These are phyloP conservation scores for Agaricus blazei DNA, from an alignment of 768 basidiomycete species.

Conservation along the genomic window DNA sequence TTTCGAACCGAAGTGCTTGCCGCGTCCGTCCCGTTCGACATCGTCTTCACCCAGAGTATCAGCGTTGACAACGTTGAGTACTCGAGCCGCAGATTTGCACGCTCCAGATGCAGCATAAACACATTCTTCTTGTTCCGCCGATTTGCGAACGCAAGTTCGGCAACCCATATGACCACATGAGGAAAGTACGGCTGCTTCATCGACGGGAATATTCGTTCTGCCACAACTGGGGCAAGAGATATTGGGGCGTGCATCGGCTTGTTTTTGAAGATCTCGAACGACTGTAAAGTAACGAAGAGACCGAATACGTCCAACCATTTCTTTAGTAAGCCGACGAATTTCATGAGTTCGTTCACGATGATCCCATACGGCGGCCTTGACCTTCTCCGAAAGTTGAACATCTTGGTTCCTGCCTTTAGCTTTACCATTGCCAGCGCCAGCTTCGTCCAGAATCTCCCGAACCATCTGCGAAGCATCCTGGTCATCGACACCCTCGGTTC, in stretches of 20 bases:
- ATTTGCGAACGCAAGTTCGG: slow-evolving; percentile 60
- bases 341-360: slow-evolving; percentile 86
- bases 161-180: slow-evolving; percentile 93
- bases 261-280: slow-evolving; percentile 83
- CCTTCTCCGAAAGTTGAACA: slow-evolving; percentile 45
- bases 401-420: slow-evolving; percentile 52
- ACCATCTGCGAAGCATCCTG: slow-evolving; percentile 66
- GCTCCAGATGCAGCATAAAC: slow-evolving; percentile 63
- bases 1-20: slow-evolving; percentile 80
- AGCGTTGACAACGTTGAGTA: slow-evolving; percentile 78
- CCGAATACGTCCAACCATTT: slow-evolving; percentile 84
- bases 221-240: slow-evolving; percentile 63
- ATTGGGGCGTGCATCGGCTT: slow-evolving; percentile 51
- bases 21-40: slow-evolving; percentile 61
- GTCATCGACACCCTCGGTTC: slow-evolving; percentile 73
- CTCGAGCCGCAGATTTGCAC: slow-evolving; percentile 77
- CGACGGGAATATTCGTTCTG: slow-evolving; percentile 48
- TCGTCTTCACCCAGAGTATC: slow-evolving; percentile 80
- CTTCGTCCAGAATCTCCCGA: slow-evolving; percentile 54
- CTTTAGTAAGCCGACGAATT: slow-evolving; percentile 79
- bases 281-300: slow-evolving; percentile 91
- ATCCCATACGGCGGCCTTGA: slow-evolving; percentile 66
- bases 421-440: slow-evolving; percentile 43
- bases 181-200: slow-evolving; percentile 79
- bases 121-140: slow-evolving; percentile 78